Conservation (phyloP, 257 asterid species). For the Solanum chiquidenum region DNA sequence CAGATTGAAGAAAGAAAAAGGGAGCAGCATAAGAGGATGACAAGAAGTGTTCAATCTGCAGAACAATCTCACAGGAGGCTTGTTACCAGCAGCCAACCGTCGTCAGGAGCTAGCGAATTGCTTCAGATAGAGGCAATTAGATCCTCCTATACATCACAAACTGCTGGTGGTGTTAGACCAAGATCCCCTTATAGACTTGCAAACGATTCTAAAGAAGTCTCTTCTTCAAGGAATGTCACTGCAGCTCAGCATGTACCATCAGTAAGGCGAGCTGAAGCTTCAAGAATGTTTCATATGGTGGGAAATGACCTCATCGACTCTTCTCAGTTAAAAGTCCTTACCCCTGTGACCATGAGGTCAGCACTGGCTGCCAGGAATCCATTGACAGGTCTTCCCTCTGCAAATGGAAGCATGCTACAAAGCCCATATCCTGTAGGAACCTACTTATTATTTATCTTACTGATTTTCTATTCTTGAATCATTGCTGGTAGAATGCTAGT, state of each 20-base stretch:
- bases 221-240: slow-evolving; percentile 19
- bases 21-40: slow-evolving; percentile 21
- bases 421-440: slow-evolving; percentile 28
- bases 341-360: slow-evolving; percentile 12
- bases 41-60: slow-evolving; percentile 26
- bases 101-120: slow-evolving; percentile 9
- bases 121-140: slow-evolving; percentile 11
- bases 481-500: neutral
- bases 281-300: slow-evolving; percentile 8
- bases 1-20: slow-evolving; percentile 24
- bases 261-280: slow-evolving; percentile 15
- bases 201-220: slow-evolving; percentile 16
- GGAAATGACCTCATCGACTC: slow-evolving; percentile 9
- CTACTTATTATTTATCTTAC: slow-evolving; percentile 1
- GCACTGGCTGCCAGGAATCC: slow-evolving; percentile 18
- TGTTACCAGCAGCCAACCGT: slow-evolving; percentile 9
- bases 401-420: slow-evolving; percentile 28
- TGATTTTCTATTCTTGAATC: neutral
- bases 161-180: slow-evolving; percentile 16
- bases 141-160: slow-evolving; percentile 31
- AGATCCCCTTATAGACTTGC: slow-evolving; percentile 12
- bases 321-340: slow-evolving; percentile 23
- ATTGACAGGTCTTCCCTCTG: slow-evolving; percentile 16
- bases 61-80: slow-evolving; percentile 13
- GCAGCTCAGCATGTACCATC: slow-evolving; percentile 15